Base-by-base conservation (phyloP, 768 basidiomycete genomes). In the Pulveroboletus sp. region DNA sequence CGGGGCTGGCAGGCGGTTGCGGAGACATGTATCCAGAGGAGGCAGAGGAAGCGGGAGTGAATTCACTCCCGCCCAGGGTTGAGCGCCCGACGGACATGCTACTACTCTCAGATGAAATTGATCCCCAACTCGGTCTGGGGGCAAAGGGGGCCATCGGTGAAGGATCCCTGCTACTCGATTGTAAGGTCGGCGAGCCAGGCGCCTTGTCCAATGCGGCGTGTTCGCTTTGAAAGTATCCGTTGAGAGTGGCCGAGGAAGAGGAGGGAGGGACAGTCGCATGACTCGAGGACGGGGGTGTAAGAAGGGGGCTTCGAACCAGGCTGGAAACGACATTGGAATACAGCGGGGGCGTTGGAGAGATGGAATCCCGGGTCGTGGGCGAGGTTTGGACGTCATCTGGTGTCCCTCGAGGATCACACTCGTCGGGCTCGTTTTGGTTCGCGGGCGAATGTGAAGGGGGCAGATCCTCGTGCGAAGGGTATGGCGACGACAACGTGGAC, bases 281-380 rank as follows among this genome's bases (percentile, higher is more conserved):
- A 29, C 29, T 55, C 19, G 54, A 20, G 31, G 64, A 53, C n/a
- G n/a, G n/a, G 13, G 49, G 27, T 6, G 40, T 7, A 27, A 46
- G 36, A 9, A 44, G 47, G 13, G 63, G 48, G 39, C 31, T 60
- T 14, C 50, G 56, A 36, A 55, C 46, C 8, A 58, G 44, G 40
- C 51, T 58, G 20, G 66, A 56, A 26, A 68, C 59, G 17, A 48
- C 42, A 44, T 54, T 67, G n/a, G 57, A 49, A 30, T 68, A 68
- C 20, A 64, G 37, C 9, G 63, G 54, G 4, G 48, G 68, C 4
- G 53, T 51, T 30, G 54, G 45, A 14, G 62, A 49, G 2, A 26
- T 27, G 8, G 39, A 34, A 19, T 56, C 58, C 30, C 40, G 48
- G 36, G 47, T 22, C 7, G 6, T 24, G 45, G 12, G 43, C 12